phyloP scores from a whole-genome alignment of 2,329 filamentous ascomycete species.

The Metarhizium guizhouense region DNA sequence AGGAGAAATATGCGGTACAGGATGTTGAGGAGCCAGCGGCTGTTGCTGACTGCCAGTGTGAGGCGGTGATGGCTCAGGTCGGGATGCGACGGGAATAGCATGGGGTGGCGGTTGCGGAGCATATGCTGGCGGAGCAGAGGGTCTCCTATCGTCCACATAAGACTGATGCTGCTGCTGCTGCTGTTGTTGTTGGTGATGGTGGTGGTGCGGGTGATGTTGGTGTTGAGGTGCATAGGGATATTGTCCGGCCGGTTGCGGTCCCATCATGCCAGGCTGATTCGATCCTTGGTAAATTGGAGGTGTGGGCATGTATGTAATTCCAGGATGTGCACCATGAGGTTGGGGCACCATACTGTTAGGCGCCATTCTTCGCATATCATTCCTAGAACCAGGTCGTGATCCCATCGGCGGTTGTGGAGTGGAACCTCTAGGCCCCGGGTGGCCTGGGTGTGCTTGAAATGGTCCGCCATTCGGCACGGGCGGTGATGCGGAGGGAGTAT shows the following conservation, averaged over 20 bases:
- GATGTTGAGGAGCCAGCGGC: conserved; percentile 27
- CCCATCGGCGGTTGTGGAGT: conserved; percentile 70
- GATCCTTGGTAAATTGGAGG: conserved; percentile 63
- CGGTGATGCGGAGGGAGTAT: conserved; percentile 78
- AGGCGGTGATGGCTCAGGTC: conserved; percentile 50
- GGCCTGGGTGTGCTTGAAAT: conserved; percentile 44
- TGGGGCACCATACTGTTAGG: conserved; percentile 60
- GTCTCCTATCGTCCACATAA: conserved; percentile 68
- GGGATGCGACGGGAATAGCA: conserved; percentile 34
- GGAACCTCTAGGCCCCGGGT: conserved; percentile 48
- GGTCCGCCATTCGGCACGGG: conserved; percentile 72
- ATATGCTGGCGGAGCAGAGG: conserved; percentile 61
- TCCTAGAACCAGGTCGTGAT: conserved; percentile 64
- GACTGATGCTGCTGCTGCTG: conserved; percentile 43
- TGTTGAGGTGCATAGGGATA: conserved; percentile 19
- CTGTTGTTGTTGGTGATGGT: conserved; percentile 6
- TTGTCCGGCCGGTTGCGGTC: conserved; percentile 29
- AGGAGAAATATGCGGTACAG: conserved; percentile 41
- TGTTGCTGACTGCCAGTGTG: conserved; percentile 46
- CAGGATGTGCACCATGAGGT: conserved; percentile 48
- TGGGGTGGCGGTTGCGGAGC: conserved; percentile 47
- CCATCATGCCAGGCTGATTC: conserved; percentile 26
- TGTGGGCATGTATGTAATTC: conserved; percentile 77
- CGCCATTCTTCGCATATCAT: conserved; percentile 66
- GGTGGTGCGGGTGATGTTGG: conserved; percentile 15